Percentiles rank a stretch among this genome's conserved stretches.
Conservation (phyloP, 1,284 basidiomycete species). For the Ganoderma boninense region DNA sequence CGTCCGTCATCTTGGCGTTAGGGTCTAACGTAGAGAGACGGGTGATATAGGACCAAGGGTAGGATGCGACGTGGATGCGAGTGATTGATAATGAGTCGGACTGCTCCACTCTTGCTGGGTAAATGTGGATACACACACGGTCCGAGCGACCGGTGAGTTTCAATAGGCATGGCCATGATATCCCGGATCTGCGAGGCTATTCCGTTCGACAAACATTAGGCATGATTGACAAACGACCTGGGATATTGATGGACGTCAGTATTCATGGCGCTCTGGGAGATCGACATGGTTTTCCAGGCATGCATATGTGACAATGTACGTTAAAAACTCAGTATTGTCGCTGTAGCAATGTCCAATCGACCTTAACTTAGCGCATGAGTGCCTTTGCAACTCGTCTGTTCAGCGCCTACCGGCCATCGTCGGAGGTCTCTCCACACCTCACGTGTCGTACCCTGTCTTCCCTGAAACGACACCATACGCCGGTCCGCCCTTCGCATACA, state of each 20-base stretch:
- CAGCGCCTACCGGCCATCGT: not conserved
- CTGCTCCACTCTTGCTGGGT: no score
- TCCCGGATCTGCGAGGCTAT: conserved; percentile 1
- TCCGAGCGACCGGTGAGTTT: not conserved
- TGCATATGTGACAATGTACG: no score
- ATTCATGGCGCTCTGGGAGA: not conserved
- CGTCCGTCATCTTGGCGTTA: not conserved
- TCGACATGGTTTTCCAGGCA: no score
- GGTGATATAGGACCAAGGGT: not conserved
- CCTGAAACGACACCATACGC: not conserved
- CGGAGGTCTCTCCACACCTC: not conserved
- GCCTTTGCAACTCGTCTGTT: no score
- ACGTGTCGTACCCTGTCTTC: not conserved
- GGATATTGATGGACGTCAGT: not conserved
- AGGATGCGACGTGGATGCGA: not conserved
- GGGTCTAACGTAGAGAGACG: not conserved
- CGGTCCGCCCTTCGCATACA: conserved; percentile 39
- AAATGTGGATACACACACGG: not conserved
- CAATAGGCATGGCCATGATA: not conserved
- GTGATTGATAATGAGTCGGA: not conserved
- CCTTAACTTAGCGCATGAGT: no score
- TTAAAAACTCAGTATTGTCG: no score
- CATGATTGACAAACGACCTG: not conserved
- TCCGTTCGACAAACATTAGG: not conserved
- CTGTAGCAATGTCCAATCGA: no score